phyloP scores from a whole-genome alignment of 805 yeast species.

The Lachancea lanzarotensis region DNA sequence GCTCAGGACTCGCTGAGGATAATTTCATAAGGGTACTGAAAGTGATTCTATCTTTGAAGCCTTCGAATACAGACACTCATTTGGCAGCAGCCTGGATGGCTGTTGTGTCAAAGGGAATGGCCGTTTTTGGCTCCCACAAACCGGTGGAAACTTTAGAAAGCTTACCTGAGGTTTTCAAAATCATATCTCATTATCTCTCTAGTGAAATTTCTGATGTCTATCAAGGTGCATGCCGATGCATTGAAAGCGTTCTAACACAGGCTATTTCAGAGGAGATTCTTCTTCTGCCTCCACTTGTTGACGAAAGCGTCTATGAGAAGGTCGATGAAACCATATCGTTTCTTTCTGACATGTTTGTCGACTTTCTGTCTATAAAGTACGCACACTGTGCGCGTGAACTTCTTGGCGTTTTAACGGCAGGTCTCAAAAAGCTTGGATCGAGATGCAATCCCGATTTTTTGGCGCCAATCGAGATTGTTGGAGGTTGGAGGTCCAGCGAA shows the following conservation, averaged over 20 bases:
- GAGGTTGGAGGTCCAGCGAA: conserved; percentile 81
- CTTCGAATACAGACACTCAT: conserved; percentile 74
- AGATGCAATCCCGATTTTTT: conserved; percentile 68
- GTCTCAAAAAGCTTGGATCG: conserved; percentile 55
- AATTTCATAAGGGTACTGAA: conserved; percentile 59
- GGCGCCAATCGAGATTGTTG: conserved; percentile 62
- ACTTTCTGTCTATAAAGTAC: conserved; percentile 63
- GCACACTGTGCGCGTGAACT: conserved; percentile 71
- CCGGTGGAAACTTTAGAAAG: conserved; percentile 47
- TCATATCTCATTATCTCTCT: conserved; percentile 56
- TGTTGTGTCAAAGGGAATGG: conserved; percentile 76
- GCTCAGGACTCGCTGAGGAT: conserved; percentile 52
- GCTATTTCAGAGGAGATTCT: conserved; percentile 56
- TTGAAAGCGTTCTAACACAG: conserved; percentile 69
- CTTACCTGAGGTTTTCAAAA: conserved; percentile 49
- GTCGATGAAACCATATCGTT: conserved; percentile 49
- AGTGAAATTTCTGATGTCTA: conserved; percentile 61
- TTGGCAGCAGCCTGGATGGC: conserved; percentile 94
- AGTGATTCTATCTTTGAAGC: conserved; percentile 71
- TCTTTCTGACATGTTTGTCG: conserved; percentile 49
- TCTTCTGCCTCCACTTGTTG: conserved; percentile 43
- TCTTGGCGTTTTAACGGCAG: conserved; percentile 57
- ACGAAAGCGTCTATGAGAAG: conserved; percentile 46
- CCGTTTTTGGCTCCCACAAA: conserved; percentile 47
- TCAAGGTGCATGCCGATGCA: conserved; percentile 77